These are phyloP conservation scores for Venustampulla echinocandica DNA, from an alignment of 495 filamentous ascomycete species.

Conservation along the genomic window DNA sequence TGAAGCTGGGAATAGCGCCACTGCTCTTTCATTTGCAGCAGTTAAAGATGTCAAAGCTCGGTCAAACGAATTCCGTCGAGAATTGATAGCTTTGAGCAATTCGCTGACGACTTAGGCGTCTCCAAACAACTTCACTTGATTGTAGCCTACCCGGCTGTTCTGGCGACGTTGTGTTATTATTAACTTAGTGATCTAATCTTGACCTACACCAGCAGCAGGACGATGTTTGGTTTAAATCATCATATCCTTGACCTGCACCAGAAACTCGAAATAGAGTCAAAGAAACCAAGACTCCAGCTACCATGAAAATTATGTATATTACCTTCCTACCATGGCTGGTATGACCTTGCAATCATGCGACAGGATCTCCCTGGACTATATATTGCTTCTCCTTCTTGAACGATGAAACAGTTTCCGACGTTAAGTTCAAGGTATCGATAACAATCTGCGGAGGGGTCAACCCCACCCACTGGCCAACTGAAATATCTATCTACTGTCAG, in stretches of 20 bases:
- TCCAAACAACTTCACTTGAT: too few relatives aligned
- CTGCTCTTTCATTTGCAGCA: background rate
- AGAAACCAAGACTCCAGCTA: background rate
- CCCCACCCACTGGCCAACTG: constrained; percentile 56
- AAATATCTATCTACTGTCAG: constrained; percentile 36
- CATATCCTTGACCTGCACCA: background rate
- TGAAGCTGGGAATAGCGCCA: background rate
- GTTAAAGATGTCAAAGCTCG: background rate
- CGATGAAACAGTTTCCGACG: constrained; percentile 41
- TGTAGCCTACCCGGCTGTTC: background rate
- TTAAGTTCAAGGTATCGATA: constrained; percentile 51
- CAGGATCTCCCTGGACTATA: constrained; percentile 33
- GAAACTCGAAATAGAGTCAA: background rate
- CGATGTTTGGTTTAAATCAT: background rate
- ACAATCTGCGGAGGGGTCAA: constrained; percentile 57
- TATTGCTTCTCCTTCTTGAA: constrained; percentile 50
- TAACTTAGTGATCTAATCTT: background rate
- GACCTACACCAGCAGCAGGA: background rate
- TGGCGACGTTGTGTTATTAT: background rate
- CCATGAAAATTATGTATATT: background rate
- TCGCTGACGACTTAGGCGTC: too few relatives aligned
- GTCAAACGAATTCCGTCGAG: too few relatives aligned
- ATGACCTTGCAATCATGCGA: constrained; percentile 28
- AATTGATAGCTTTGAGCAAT: background rate
- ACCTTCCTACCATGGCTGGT: too few relatives aligned